Evolutionary conservation across 148 eudicot species (phyloP).

Genomic region (Chenopodium suecicum): DNA sequence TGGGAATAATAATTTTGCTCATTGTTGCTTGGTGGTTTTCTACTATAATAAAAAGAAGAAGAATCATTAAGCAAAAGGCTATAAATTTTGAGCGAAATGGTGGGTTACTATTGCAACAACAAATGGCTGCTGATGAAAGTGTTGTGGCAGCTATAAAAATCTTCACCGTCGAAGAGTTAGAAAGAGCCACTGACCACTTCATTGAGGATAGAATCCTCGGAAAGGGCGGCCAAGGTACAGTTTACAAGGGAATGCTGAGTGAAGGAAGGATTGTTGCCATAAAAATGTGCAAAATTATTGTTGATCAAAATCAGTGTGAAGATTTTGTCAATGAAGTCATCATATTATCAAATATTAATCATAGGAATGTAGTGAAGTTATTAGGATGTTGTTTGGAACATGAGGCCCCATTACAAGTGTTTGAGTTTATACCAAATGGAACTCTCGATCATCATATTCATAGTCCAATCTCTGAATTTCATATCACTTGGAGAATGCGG

Average conservation of each 20-base stretch:
- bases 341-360: conserved; percentile 24
- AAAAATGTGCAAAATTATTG: too few species aligned
- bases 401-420: conserved; percentile 20
- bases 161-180: conserved; percentile 22
- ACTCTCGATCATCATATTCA: conserved; percentile 21
- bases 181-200: conserved; percentile 15
- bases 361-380: conserved; percentile 28
- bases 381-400: conserved; percentile 32
- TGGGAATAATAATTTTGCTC: conserved; percentile 20
- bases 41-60: conserved; percentile 11
- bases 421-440: conserved; percentile 25
- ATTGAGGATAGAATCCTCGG: too few species aligned
- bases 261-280: too few species aligned
- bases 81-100: conserved; percentile 35
- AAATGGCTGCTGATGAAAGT: conserved; percentile 28
- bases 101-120: conserved; percentile 32
- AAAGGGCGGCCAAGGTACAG: too few species aligned
- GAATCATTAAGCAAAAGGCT: conserved; percentile 12
- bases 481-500: conserved; percentile 21
- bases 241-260: too few species aligned
- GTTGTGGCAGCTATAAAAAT: conserved; percentile 24
- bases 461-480: conserved; percentile 11
- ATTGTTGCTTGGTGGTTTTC: conserved; percentile 22
- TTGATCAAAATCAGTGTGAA: conserved; percentile 6
- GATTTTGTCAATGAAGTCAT: conserved; percentile 27